Conservation (phyloP, 768 basidiomycete species). For the Naematelia aurantialba region DNA sequence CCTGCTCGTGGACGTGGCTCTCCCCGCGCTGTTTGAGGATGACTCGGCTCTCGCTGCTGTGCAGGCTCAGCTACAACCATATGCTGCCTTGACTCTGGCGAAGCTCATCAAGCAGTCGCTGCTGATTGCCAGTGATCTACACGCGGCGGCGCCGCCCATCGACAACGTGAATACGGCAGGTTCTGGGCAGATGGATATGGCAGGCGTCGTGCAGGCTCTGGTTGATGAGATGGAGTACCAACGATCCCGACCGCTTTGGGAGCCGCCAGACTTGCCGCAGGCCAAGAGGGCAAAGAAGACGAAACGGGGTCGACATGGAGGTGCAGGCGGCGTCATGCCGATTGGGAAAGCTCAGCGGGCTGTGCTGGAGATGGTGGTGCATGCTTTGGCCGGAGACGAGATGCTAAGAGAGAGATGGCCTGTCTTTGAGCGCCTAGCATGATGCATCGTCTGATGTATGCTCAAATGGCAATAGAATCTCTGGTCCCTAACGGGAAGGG, state of each 20-base stretch:
- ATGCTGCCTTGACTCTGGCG: not conserved
- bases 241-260: constrained; percentile 4
- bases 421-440: too few species aligned
- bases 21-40: not conserved
- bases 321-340: too few species aligned
- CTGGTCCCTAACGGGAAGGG: too few species aligned
- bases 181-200: not conserved
- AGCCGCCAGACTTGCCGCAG: not conserved
- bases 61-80: not conserved
- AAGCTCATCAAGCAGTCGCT: not conserved
- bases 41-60: not conserved
- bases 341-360: constrained; percentile 3
- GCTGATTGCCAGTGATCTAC: not conserved
- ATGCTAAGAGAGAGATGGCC: constrained; percentile 7
- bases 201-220: not conserved
- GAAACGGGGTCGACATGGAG: not conserved
- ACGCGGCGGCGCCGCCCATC: too few species aligned
- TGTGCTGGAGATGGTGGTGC: constrained; percentile 12
- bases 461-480: too few species aligned
- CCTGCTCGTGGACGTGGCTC: not conserved
- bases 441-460: too few species aligned
- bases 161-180: too few species aligned
- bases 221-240: constrained; percentile 11
- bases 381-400: constrained; percentile 18
- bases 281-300: not conserved